phyloP scores from a whole-genome alignment of 2,329 filamentous ascomycete genomes.

The Nemania sp. region DNA sequence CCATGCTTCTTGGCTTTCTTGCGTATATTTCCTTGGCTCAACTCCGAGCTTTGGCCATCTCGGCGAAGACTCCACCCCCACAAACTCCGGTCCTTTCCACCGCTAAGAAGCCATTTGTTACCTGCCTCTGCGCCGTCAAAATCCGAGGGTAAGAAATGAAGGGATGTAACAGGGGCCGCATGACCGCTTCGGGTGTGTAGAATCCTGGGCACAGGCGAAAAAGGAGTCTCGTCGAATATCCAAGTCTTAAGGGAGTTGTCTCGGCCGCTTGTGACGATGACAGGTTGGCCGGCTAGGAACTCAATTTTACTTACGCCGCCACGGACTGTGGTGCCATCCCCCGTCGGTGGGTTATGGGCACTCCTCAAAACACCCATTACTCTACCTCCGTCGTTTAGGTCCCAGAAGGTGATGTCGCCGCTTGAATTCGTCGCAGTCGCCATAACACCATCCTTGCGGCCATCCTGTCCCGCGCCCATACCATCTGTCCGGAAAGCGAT shows the following conservation, averaged over 20 bases:
- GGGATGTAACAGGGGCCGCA: constrained; percentile 82
- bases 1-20: constrained; percentile 91
- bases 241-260: constrained; percentile 96
- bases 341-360: constrained; percentile 82
- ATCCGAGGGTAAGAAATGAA: constrained; percentile 87
- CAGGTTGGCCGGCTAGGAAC: constrained; percentile 88
- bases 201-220: constrained; percentile 85
- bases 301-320: constrained; percentile 89
- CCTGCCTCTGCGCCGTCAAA: constrained; percentile 89
- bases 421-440: constrained; percentile 83
- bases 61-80: constrained; percentile 97
- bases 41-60: constrained; percentile 91
- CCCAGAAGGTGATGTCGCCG: constrained; percentile 96
- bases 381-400: constrained; percentile 88
- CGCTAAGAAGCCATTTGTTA: constrained; percentile 95
- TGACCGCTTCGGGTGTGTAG: constrained; percentile 90
- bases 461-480: constrained; percentile 87
- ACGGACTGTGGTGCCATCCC: constrained; percentile 65
- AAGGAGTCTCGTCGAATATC: constrained; percentile 95
- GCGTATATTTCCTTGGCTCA: constrained; percentile 90
- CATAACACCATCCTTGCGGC: constrained; percentile 89
- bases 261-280: constrained; percentile 88
- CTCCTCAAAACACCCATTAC: constrained; percentile 88
- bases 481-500: constrained; percentile 94
- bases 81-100: constrained; percentile 87